phyloP scores from a whole-genome alignment of 2,329 filamentous ascomycete species.

The Claviceps sp. region DNA sequence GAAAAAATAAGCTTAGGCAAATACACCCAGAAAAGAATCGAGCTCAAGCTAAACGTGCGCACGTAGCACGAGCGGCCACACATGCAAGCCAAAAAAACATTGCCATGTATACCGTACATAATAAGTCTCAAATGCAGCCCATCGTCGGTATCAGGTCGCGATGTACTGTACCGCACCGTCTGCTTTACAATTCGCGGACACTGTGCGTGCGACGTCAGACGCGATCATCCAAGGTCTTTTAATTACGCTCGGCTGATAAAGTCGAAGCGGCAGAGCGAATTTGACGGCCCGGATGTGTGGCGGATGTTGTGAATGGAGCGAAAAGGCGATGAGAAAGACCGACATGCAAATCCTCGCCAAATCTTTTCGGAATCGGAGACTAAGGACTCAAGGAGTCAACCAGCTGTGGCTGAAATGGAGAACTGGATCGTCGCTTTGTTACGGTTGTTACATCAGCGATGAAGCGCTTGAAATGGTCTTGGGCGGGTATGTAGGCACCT shows the following conservation, averaged over 20 bases:
- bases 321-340: too few species aligned
- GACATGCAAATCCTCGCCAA: too few species aligned
- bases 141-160: neutral
- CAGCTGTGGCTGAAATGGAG: too few species aligned
- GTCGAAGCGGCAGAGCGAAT: neutral
- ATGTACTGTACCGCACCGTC: neutral
- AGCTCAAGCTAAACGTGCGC: neutral
- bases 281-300: neutral
- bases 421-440: too few species aligned
- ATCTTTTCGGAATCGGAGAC: too few species aligned
- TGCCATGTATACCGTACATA: too few species aligned
- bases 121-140: neutral
- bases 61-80: neutral
- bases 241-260: neutral
- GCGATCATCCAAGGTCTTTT: neutral
- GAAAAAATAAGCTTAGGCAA: neutral
- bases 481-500: too few species aligned
- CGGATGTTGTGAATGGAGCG: too few species aligned
- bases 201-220: neutral
- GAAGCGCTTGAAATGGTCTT: too few species aligned
- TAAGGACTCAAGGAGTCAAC: too few species aligned
- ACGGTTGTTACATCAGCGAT: too few species aligned
- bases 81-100: neutral
- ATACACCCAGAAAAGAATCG: neutral
- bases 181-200: neutral